Percentiles rank a stretch among this genome's conserved stretches.
Evolutionary conservation across 2,329 filamentous ascomycete species (phyloP).

Genomic region (Calonectria fujianensis): DNA sequence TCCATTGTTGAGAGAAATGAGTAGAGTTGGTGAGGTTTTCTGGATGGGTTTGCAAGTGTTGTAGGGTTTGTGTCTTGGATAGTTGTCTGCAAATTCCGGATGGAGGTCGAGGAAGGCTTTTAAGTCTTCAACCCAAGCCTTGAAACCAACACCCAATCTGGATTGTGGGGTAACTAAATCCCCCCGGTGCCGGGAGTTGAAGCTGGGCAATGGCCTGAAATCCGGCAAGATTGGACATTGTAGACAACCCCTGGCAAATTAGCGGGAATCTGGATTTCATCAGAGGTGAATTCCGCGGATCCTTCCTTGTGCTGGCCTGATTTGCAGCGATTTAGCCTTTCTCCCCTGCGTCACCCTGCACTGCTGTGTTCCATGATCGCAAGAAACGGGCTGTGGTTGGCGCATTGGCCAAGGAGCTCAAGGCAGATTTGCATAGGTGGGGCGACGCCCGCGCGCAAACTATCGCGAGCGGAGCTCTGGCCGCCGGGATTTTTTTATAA

Average conservation of each 20-base stretch:
- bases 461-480: slow-evolving; percentile 6
- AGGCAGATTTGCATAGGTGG: slow-evolving; percentile 8
- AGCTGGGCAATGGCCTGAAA: neutral
- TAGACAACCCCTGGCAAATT: neutral
- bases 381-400: slow-evolving; percentile 2
- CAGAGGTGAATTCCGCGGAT: neutral
- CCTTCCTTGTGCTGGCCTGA: neutral
- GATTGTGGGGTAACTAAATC: neutral
- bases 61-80: neutral
- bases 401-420: slow-evolving; percentile 7
- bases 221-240: neutral
- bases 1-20: neutral
- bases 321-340: slow-evolving; percentile 6
- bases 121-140: neutral
- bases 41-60: neutral
- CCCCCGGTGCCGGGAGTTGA: neutral
- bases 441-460: slow-evolving; percentile 18
- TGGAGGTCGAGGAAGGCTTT: neutral
- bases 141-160: neutral
- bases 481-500: neutral
- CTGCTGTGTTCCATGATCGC: neutral
- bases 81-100: neutral
- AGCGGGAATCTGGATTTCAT: neutral
- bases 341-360: no score
- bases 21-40: no score